Base-by-base conservation (phyloP, 495 filamentous ascomycete genomes). In the Daldinia vernicosa region DNA sequence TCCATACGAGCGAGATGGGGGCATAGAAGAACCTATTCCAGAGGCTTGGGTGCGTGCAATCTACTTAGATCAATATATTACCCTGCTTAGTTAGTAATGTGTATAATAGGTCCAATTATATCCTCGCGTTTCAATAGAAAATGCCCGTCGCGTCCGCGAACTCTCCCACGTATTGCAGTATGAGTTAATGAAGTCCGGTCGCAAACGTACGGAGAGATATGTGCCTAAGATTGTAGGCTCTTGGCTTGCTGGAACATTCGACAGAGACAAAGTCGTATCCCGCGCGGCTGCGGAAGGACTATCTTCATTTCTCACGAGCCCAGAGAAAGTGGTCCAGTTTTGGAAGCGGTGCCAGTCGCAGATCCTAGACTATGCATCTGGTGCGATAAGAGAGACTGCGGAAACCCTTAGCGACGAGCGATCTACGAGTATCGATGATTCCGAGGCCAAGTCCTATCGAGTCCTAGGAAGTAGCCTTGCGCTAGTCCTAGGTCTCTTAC, bases 231-330 rank as follows among this genome's bases (percentile, higher is more conserved):
- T 96, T 32, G 89, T 93, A 22, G 93, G 92, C 7, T 84, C 93
- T 11, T 99, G 96, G 96, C 84, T 97, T 27, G 90, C 90, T 28
- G 95, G 96, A 12, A 84, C 90, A 1, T 95, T 93, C 75, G 96
- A 99, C 75, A 90, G 85, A 65, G 95, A 99, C 76, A 87, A 87
- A 57, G 82, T 83, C 14, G 92, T 91, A 1, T 84, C 89, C 28
- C 89, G 88, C 33, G 87, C 92, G 2, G 92, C 94, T n/a, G 81
- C 85, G 59, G 90, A 94, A 51, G 90, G 92, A 0, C 82, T 98
- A 17, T 85, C 84, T 6, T 84, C 82, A 5, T 89, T 97, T 9
- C 92, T 98, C 64, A 81, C 87, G 1, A 91, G 92, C 0, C 88
- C 92, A 30, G 92, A 95, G 52, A 98, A 97, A 75, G 80, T 91